phyloP scores from a whole-genome alignment of 2,329 filamentous ascomycete genomes.

The Fusarium penzigii region DNA sequence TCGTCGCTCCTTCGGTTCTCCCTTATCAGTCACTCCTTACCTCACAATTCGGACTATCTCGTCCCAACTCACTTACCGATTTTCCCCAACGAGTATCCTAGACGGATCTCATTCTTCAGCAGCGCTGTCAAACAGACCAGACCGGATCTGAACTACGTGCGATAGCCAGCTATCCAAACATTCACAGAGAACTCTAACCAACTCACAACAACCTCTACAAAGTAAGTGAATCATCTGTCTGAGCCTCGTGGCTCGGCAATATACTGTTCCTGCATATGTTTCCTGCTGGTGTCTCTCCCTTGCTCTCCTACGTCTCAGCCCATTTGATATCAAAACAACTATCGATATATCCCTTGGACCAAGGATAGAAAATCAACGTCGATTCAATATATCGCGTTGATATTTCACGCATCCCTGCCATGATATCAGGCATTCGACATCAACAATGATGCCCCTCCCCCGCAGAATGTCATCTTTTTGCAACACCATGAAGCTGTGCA shows the following conservation, averaged over 20 bases:
- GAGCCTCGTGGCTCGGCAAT: constrained; percentile 4
- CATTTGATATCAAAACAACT: constrained; percentile 9
- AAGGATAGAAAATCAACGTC: constrained; percentile 5
- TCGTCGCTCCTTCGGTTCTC: constrained; percentile 22
- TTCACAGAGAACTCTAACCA: constrained; percentile 7
- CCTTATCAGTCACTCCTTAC: constrained; percentile 28
- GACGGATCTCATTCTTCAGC: constrained; percentile 28
- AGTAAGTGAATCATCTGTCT: constrained; percentile 21
- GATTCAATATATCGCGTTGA: constrained; percentile 3
- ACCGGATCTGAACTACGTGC: constrained; percentile 29
- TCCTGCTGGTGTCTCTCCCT: constrained; percentile 14
- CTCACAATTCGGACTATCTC: constrained; percentile 20
- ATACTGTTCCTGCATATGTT: constrained; percentile 16
- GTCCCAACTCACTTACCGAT: constrained; percentile 22
- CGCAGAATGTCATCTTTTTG: constrained; percentile 2
- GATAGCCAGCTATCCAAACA: constrained; percentile 7
- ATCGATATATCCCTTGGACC: constrained; percentile 15
- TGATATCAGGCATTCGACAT: constrained; percentile 3
- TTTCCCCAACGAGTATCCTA: constrained; percentile 21
- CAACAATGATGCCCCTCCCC: constrained; percentile 1
- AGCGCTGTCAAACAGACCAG: constrained; percentile 25
- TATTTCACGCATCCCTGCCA: not conserved
- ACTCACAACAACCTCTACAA: constrained; percentile 7
- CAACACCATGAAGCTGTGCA: constrained; percentile 8
- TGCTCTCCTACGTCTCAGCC: constrained; percentile 15